These are phyloP conservation scores for Blastomyces parvus DNA, from an alignment of 2,329 filamentous ascomycete species.

Conservation along the genomic window DNA sequence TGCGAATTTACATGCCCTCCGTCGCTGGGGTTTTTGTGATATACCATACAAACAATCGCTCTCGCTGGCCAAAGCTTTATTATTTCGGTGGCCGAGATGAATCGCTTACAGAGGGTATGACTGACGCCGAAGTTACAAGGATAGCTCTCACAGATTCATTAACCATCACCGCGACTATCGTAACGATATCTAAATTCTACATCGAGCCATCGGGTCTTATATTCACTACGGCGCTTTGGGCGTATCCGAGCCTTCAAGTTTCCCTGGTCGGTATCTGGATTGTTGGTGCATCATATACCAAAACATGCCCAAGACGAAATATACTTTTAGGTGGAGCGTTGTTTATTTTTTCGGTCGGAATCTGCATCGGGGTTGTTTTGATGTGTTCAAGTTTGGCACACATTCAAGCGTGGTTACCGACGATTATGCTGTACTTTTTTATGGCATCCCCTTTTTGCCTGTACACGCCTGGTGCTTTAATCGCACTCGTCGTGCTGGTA, in stretches of 20 bases:
- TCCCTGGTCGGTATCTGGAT: slow-evolving; percentile 6
- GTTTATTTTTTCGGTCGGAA: not conserved
- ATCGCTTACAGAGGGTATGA: slow-evolving; percentile 1
- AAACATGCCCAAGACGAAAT: not conserved
- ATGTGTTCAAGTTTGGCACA: not conserved
- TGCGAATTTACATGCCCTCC: slow-evolving; percentile 5
- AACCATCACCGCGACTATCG: slow-evolving; percentile 1
- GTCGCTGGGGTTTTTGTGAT: slow-evolving; percentile 3
- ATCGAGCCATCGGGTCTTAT: not conserved
- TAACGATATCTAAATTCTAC: slow-evolving; percentile 1
- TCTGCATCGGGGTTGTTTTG: not conserved
- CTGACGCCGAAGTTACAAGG: slow-evolving; percentile 1
- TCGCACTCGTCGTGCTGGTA: not conserved
- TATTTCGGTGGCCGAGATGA: slow-evolving; percentile 7
- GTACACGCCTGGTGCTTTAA: not conserved
- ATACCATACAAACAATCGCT: slow-evolving; percentile 4
- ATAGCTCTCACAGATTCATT: slow-evolving; percentile 5
- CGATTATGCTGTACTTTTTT: slow-evolving; percentile 4
- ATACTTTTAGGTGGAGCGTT: slow-evolving; percentile 2
- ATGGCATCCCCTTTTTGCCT: slow-evolving; percentile 5
- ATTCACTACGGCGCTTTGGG: slow-evolving; percentile 5
- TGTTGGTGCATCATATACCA: slow-evolving; percentile 1
- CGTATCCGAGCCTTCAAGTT: slow-evolving; percentile 2
- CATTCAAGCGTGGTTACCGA: slow-evolving; percentile 4
- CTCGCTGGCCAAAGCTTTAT: slow-evolving; percentile 6